phyloP scores from a whole-genome alignment of 768 basidiomycete genomes.

The Pleurotus sapidus region DNA sequence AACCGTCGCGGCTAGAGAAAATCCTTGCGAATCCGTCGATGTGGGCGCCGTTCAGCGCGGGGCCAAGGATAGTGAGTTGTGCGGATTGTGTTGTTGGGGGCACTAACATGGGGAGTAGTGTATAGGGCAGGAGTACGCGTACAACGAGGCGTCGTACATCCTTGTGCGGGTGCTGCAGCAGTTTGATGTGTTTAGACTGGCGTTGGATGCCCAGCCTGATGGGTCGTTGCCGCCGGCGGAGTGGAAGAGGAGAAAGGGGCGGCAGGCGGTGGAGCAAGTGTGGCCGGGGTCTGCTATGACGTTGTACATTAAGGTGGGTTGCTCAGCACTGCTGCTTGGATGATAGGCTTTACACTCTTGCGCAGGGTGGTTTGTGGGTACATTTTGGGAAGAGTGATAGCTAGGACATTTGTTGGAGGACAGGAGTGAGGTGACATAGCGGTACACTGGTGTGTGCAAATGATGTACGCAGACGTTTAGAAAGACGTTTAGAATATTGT shows the following conservation, averaged over 20 bases:
- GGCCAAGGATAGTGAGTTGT: conserved; percentile 51
- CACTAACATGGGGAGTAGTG: conserved; percentile 38
- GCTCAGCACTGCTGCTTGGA: conserved; percentile 1
- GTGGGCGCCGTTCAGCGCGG: conserved; percentile 73
- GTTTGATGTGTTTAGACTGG: conserved; percentile 58
- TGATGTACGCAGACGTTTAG: too few species aligned
- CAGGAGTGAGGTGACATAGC: too few species aligned
- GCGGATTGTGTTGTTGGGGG: not conserved
- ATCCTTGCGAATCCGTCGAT: conserved; percentile 63
- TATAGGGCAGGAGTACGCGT: conserved; percentile 71
- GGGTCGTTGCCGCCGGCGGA: conserved; percentile 59
- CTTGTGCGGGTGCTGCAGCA: conserved; percentile 65
- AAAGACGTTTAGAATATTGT: too few species aligned
- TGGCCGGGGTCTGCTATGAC: conserved; percentile 66
- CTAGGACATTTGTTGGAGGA: too few species aligned
- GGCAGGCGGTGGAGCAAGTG: conserved; percentile 55
- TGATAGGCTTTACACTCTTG: conserved; percentile 5
- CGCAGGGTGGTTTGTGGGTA: conserved; percentile 63
- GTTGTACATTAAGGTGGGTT: conserved; percentile 59
- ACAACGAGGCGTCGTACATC: conserved; percentile 75
- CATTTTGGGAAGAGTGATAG: conserved; percentile 29
- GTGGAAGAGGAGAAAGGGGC: conserved; percentile 48
- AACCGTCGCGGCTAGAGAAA: conserved; percentile 45
- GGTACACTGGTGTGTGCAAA: too few species aligned
- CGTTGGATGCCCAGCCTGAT: conserved; percentile 57